phyloP scores from a whole-genome alignment of 495 filamentous ascomycete genomes.

The Lepidopterella palustris region DNA sequence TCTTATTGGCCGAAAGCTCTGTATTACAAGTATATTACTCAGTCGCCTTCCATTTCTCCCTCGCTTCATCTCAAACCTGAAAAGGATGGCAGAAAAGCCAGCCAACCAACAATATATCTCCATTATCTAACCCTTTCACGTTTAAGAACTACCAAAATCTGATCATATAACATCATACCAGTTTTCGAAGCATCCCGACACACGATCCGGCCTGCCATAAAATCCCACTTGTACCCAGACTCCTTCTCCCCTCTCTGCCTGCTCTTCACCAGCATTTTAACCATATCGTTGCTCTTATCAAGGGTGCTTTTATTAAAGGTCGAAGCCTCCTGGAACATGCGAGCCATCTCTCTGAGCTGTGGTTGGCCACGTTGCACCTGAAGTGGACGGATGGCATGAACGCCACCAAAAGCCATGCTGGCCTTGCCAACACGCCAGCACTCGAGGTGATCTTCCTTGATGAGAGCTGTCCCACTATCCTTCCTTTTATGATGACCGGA shows the following conservation, averaged over 20 bases:
- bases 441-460: conserved; percentile 1
- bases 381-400: background rate
- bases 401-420: conserved; percentile 1
- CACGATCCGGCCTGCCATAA: conserved; percentile 7
- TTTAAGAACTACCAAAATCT: background rate
- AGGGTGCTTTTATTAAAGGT: background rate
- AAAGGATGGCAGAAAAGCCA: too few species aligned
- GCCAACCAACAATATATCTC: too few species aligned
- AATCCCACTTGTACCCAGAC: conserved; percentile 8
- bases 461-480: background rate
- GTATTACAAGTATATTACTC: too few species aligned
- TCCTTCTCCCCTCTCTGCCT: conserved; percentile 14
- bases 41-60: too few species aligned
- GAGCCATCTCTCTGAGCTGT: conserved; percentile 17
- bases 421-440: conserved; percentile 18
- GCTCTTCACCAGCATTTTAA: conserved; percentile 12
- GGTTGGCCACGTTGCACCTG: conserved; percentile 12
- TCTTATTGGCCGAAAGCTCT: too few species aligned
- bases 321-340: conserved; percentile 13
- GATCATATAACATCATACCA: conserved; percentile 13
- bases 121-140: background rate
- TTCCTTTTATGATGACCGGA: background rate
- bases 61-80: too few species aligned
- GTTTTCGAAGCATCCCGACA: conserved; percentile 10
- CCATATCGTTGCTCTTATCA: conserved; percentile 1